Evolutionary conservation across 176 grass and related monocot genomes (phyloP).

Genomic region (Zoysia japonica): DNA sequence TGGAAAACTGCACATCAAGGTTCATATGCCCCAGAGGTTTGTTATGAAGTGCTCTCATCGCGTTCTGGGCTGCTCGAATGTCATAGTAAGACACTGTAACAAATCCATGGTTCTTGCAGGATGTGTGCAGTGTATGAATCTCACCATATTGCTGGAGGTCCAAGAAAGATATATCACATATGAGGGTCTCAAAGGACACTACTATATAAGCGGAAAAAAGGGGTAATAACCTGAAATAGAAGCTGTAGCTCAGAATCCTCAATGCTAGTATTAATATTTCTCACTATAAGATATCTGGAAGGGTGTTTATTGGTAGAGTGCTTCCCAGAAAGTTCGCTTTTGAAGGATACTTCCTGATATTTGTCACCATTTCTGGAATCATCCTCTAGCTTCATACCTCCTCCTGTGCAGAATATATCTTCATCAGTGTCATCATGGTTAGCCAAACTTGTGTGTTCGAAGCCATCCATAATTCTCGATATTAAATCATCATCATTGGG

Average conservation of each 20-base stretch:
- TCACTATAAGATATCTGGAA: constrained; percentile 65
- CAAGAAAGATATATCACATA: constrained; percentile 13
- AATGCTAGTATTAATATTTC: constrained; percentile 56
- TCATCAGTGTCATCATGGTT: constrained; percentile 65
- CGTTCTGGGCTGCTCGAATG: constrained; percentile 56
- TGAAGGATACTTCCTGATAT: constrained; percentile 39
- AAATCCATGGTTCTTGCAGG: constrained; percentile 62
- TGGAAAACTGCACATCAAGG: constrained; percentile 68
- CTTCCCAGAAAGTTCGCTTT: constrained; percentile 45
- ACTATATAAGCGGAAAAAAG: background rate
- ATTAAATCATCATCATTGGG: constrained; percentile 75
- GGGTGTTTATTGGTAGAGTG: constrained; percentile 44
- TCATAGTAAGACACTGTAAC: constrained; percentile 74
- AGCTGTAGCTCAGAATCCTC: constrained; percentile 54
- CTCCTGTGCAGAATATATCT: constrained; percentile 77
- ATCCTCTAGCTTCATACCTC: constrained; percentile 77
- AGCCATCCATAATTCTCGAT: constrained; percentile 54
- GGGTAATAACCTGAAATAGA: constrained; percentile 53
- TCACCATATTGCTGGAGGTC: constrained; percentile 69
- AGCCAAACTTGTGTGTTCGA: constrained; percentile 45
- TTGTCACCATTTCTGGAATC: constrained; percentile 41
- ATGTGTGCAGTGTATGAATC: constrained; percentile 51
- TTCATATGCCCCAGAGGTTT: constrained; percentile 52
- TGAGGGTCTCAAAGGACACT: constrained; percentile 21
- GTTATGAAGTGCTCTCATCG: constrained; percentile 57